Evolutionary conservation across 108 stramenopile species (phyloP).

Genomic region (Discostella pseudostelligera): DNA sequence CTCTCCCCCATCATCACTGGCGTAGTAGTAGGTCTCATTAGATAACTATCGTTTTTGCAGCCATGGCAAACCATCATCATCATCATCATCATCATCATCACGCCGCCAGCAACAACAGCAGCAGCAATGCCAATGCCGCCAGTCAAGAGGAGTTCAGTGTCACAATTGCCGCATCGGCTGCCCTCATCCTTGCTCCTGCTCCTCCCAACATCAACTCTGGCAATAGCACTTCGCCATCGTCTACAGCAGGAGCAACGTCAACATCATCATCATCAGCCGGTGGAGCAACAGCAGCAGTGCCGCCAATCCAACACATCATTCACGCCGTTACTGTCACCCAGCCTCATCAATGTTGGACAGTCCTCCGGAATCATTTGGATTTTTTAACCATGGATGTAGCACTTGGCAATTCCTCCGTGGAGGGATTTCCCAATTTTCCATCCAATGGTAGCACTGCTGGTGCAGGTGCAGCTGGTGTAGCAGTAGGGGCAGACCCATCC

Average conservation of each 20-base stretch:
- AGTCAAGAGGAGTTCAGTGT: constrained; percentile 25
- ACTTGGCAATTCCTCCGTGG: constrained; percentile 35
- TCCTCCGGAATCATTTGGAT: constrained; percentile 80
- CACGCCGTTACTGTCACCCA: constrained; percentile 79
- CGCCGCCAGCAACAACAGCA: too few species aligned
- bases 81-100: too few species aligned
- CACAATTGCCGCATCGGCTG: constrained; percentile 34
- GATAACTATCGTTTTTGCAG: too few species aligned
- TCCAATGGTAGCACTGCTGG: too few species aligned
- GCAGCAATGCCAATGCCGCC: constrained; percentile 9
- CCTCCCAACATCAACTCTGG: constrained; percentile 1
- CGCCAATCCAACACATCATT: constrained; percentile 54
- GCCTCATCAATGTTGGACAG: constrained; percentile 84
- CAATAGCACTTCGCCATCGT: neutral
- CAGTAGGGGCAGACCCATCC: too few species aligned
- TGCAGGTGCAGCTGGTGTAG: too few species aligned
- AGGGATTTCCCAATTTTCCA: constrained; percentile 31
- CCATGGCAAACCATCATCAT: too few species aligned
- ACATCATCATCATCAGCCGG: constrained; percentile 10
- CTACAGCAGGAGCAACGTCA: too few species aligned
- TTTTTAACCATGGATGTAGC: constrained; percentile 58
- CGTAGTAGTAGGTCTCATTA: too few species aligned
- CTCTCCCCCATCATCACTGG: too few species aligned
- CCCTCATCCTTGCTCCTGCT: neutral
- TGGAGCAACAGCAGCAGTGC: constrained; percentile 5